Evolutionary conservation across 805 yeast genomes (phyloP).

Genomic region (Maudiozyma turicensis): DNA sequence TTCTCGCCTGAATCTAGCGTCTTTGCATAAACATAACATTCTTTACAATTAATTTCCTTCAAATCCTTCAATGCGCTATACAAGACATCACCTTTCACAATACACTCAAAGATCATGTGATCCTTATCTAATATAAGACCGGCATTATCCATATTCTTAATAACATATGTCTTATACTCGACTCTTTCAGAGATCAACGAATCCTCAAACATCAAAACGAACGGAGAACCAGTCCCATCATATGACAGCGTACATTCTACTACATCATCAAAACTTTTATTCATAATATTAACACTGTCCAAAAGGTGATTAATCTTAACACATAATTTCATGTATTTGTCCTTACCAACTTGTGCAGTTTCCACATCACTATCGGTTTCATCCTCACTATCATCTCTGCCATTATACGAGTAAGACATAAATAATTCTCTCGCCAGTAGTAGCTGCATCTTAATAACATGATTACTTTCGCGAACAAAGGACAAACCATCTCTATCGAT

Average conservation of each 20-base stretch:
- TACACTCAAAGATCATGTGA: slow-evolving; percentile 39
- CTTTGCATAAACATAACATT: slow-evolving; percentile 39
- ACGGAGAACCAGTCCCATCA: slow-evolving; percentile 42
- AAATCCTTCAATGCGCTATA: slow-evolving; percentile 46
- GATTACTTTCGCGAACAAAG: slow-evolving; percentile 40
- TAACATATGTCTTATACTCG: slow-evolving; percentile 41
- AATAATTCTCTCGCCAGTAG: slow-evolving; percentile 27
- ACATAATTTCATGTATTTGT: slow-evolving; percentile 28
- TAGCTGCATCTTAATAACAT: slow-evolving; percentile 30
- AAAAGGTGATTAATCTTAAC: slow-evolving; percentile 39
- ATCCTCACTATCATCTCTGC: background rate
- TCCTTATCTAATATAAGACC: slow-evolving; percentile 37
- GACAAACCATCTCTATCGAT: slow-evolving; percentile 44
- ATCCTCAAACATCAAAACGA: slow-evolving; percentile 48
- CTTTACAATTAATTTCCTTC: slow-evolving; percentile 44
- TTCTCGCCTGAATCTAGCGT: slow-evolving; percentile 21
- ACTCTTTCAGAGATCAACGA: slow-evolving; percentile 45
- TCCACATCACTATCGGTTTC: slow-evolving; percentile 5
- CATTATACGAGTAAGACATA: slow-evolving; percentile 18
- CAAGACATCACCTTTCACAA: slow-evolving; percentile 44
- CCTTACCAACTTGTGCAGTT: slow-evolving; percentile 8
- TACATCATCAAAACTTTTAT: slow-evolving; percentile 24
- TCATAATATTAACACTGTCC: slow-evolving; percentile 41
- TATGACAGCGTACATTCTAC: slow-evolving; percentile 43
- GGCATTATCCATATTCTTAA: slow-evolving; percentile 27